Conservation (phyloP, 2,329 filamentous ascomycete genomes). For the Talaromyces sp. region DNA sequence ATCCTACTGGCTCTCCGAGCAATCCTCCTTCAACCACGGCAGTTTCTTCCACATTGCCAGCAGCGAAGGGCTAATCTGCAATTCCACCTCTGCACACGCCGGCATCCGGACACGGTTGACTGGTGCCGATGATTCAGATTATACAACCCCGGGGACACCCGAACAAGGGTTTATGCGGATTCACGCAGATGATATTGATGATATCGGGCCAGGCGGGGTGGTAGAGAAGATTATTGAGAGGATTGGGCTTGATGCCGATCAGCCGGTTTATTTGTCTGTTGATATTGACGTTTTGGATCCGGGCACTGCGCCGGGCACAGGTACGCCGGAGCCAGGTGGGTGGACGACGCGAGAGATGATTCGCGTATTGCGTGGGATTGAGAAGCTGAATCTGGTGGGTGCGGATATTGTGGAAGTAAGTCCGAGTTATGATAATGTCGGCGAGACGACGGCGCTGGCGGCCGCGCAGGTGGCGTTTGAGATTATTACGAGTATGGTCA, state of each 20-base stretch:
- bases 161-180: slow-evolving; percentile 75
- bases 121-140: slow-evolving; percentile 59
- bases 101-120: slow-evolving; percentile 73
- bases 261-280: slow-evolving; percentile 73
- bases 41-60: slow-evolving; percentile 88
- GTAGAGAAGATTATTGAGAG: no score
- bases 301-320: slow-evolving; percentile 65
- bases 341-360: slow-evolving; percentile 90
- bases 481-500: slow-evolving; percentile 62
- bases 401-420: slow-evolving; percentile 87
- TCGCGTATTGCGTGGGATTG: slow-evolving; percentile 72
- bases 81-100: slow-evolving; percentile 71
- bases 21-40: slow-evolving; percentile 77
- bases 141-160: slow-evolving; percentile 59
- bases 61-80: slow-evolving; percentile 71
- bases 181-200: slow-evolving; percentile 81
- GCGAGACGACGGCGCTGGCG: slow-evolving; percentile 75
- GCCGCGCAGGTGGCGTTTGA: slow-evolving; percentile 81
- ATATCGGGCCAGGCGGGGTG: slow-evolving; percentile 63
- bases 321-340: slow-evolving; percentile 82
- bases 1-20: slow-evolving; percentile 64
- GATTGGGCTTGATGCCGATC: no score
- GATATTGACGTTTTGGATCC: slow-evolving; percentile 81
- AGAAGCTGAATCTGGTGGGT: slow-evolving; percentile 76
- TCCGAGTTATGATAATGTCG: slow-evolving; percentile 74